Conservation (phyloP, 495 filamentous ascomycete species). For the Penicillium coprophilum region DNA sequence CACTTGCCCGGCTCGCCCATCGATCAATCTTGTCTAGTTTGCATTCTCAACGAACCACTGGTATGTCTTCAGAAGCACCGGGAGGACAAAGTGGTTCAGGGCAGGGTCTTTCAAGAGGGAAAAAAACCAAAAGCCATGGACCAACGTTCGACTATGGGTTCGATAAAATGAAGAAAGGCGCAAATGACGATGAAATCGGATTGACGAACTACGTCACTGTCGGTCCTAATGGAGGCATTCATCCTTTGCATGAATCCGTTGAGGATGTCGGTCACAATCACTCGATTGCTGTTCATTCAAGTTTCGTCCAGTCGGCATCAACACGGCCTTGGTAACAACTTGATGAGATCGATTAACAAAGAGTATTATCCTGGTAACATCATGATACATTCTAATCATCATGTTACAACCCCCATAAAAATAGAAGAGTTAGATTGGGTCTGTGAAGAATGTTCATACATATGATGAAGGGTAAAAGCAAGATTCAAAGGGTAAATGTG, state of each 20-base stretch:
- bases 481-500: no score
- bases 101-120: neutral
- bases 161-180: conserved; percentile 8
- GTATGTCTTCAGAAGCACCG: neutral
- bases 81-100: neutral
- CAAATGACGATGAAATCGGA: conserved; percentile 21
- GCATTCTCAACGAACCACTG: neutral
- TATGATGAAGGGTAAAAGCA: no score
- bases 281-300: conserved; percentile 11
- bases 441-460: no score
- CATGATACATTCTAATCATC: no score
- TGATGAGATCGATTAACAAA: no score
- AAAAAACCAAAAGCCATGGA: neutral
- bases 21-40: conserved; percentile 1
- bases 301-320: conserved; percentile 4
- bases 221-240: neutral
- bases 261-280: conserved; percentile 1
- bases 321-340: neutral
- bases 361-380: no score
- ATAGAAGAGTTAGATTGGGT: no score
- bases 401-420: no score
- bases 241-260: neutral
- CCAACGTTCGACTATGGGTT: conserved; percentile 18
- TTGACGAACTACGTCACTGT: conserved; percentile 12
- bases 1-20: conserved; percentile 29